These are phyloP conservation scores for Colletotrichum sp. DNA, from an alignment of 2,329 filamentous ascomycete genomes.

Conservation along the genomic window DNA sequence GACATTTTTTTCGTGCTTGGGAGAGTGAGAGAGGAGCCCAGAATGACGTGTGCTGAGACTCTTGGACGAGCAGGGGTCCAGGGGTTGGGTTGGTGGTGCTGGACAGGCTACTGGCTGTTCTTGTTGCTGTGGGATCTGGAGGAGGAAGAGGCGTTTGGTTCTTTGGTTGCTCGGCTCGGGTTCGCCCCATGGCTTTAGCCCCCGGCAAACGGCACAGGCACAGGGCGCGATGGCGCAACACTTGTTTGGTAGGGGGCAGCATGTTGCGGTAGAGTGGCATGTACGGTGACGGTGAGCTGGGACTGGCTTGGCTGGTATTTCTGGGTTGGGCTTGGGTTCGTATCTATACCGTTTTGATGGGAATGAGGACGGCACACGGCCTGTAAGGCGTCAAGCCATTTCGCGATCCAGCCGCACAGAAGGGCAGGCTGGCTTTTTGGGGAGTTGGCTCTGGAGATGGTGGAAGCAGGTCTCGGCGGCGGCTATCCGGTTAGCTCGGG, in stretches of 20 bases:
- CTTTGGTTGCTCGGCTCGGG: not conserved
- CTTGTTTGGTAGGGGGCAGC: not conserved
- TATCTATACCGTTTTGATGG: not conserved
- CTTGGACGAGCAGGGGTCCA: not conserved
- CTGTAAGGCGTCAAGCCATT: not conserved
- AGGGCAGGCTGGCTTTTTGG: not conserved
- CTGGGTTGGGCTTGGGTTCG: not conserved
- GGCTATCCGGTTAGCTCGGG: conserved; percentile 18
- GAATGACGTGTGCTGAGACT: conserved; percentile 16
- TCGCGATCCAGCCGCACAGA: not conserved
- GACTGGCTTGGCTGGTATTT: not conserved
- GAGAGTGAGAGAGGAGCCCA: not conserved
- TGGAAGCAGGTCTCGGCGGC: not conserved
- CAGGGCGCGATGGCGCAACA: not conserved
- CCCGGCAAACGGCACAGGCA: not conserved
- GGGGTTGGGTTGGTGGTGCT: not conserved
- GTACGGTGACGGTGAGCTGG: not conserved
- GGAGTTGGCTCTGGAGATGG: not conserved
- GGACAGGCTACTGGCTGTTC: not conserved
- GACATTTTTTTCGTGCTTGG: not conserved
- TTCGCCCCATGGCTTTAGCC: conserved; percentile 5
- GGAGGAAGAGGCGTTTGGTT: not conserved
- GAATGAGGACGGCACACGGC: not conserved
- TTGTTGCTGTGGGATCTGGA: not conserved
- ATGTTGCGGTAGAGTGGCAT: not conserved